Conservation (phyloP, 148 eudicot genomes). For the Camellia japonica region DNA sequence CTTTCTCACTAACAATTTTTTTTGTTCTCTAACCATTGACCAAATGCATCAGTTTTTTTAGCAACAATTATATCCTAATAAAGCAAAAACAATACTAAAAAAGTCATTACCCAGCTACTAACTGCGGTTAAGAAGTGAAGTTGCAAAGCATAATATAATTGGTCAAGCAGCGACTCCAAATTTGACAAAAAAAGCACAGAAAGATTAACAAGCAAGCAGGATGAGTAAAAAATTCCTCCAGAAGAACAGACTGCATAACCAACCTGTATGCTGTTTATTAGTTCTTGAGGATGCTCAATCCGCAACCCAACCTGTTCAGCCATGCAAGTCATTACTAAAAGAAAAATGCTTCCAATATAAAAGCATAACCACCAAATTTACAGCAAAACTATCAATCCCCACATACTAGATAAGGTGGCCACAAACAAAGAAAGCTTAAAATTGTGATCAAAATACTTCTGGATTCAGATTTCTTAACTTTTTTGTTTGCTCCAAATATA, state of each 20-base stretch:
- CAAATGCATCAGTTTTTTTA: too few relatives aligned
- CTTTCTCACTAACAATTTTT: too few relatives aligned
- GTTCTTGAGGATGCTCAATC: conserved; percentile 92
- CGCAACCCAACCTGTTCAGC: conserved; percentile 82
- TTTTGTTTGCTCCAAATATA: not conserved
- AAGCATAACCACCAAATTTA: not conserved
- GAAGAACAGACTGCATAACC: conserved; percentile 1
- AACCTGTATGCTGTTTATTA: conserved; percentile 92
- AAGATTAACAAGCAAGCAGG: not conserved
- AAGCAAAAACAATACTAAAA: too few relatives aligned
- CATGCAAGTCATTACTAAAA: not conserved
- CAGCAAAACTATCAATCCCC: not conserved
- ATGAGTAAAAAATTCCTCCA: not conserved
- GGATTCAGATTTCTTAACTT: not conserved
- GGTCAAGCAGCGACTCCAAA: not conserved
- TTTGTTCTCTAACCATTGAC: too few relatives aligned
- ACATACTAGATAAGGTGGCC: not conserved
- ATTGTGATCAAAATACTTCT: not conserved
- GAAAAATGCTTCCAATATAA: not conserved
- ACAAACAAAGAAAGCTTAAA: not conserved
- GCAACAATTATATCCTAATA: too few relatives aligned
- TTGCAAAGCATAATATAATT: not conserved
- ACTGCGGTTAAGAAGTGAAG: not conserved
- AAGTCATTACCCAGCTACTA: not conserved
- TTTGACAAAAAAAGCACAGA: not conserved